phyloP scores from a whole-genome alignment of 23 red algal species.

The Gracilariopsis chorda region DNA sequence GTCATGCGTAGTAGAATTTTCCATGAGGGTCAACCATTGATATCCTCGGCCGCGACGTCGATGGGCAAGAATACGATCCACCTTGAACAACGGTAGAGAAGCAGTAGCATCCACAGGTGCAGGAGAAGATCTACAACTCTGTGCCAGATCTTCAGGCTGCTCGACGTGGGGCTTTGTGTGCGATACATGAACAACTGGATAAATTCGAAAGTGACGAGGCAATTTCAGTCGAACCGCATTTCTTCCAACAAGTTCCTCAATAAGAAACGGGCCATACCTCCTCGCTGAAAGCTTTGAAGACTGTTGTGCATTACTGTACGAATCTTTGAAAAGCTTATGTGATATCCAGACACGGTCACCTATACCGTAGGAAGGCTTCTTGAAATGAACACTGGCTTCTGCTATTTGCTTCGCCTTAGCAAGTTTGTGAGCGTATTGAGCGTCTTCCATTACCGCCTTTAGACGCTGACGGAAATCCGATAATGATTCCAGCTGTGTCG shows the following conservation, averaged over 20 bases:
- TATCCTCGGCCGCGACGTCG: background rate
- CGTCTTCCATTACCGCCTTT: too few species aligned
- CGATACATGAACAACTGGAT: background rate
- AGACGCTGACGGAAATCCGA: background rate
- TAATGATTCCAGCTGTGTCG: background rate
- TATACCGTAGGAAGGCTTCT: background rate
- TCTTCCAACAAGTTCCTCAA: background rate
- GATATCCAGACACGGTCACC: background rate
- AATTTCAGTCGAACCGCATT: background rate
- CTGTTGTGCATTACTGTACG: background rate
- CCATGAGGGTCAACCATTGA: background rate
- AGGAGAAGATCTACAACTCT: background rate
- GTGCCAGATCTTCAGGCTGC: background rate
- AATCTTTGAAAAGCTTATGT: background rate
- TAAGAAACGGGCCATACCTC: background rate
- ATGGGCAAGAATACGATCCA: background rate
- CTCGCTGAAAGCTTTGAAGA: background rate
- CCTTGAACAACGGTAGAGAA: background rate
- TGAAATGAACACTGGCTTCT: background rate
- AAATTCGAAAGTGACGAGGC: background rate
- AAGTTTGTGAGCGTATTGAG: background rate
- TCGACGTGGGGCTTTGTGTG: background rate
- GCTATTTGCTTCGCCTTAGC: background rate
- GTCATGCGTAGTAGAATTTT: background rate
- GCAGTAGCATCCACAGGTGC: background rate